Conservation (phyloP, 2,329 filamentous ascomycete genomes). For the Aspergillus fischeri region DNA sequence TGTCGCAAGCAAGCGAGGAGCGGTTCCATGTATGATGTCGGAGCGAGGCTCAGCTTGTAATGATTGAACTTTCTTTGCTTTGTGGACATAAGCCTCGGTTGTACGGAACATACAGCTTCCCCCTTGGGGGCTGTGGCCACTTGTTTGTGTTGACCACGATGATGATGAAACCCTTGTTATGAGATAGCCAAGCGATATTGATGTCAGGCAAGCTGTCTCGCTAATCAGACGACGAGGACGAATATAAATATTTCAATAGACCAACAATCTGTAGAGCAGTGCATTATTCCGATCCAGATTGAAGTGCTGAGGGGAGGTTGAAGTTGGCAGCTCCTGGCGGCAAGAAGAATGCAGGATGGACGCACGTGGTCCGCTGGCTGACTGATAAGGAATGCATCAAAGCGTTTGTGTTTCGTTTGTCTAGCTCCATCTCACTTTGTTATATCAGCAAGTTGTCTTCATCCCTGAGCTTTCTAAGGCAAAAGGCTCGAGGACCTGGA, state of each 20-base stretch:
- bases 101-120: constrained; percentile 1
- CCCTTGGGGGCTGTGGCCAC: background rate
- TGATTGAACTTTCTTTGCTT: constrained; percentile 13
- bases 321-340: background rate
- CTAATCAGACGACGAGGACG: background rate
- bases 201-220: background rate
- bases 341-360: background rate
- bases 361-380: background rate
- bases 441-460: background rate
- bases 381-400: constrained; percentile 1
- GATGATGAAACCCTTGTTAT: constrained; percentile 7
- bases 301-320: background rate
- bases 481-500: background rate
- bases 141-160: constrained; percentile 3
- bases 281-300: background rate
- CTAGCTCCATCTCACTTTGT: background rate
- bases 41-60: constrained; percentile 17
- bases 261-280: background rate
- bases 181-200: background rate
- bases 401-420: background rate
- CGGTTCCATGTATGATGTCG: constrained; percentile 22
- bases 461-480: background rate
- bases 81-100: constrained; percentile 2
- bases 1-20: constrained; percentile 28
- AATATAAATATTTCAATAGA: background rate